Evolutionary conservation across 768 basidiomycete genomes (phyloP), one percentile per base, ranked within the genome.

Genomic region (Rhodotorula taiwanensis): DNA sequence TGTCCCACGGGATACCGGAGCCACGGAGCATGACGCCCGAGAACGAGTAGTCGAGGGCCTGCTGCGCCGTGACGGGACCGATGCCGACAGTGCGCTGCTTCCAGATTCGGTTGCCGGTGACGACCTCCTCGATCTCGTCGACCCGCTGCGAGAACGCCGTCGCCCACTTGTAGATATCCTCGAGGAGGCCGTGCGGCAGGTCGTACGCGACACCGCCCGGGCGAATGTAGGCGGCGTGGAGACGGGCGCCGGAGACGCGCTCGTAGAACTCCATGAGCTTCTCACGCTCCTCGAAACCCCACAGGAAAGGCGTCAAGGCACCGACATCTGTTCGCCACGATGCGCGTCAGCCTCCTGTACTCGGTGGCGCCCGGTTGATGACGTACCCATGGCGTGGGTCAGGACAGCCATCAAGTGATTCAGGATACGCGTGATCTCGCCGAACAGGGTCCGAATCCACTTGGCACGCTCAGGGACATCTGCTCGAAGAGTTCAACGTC

Each of bases 211-310:
- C 94, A 72, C 94, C 94, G 64, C 94, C 94, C 2, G 94, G 94
- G 64, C 94, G 87, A 52, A 97, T 87, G 75, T 97, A 99, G n/a
- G 94, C 94, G 9, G 91, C 85, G 73, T 99, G 94, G 72, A 99
- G 82, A 58, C 94, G 92, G 8, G 94, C 94, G 69, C 94, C 94
- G 14, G 93, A 97, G 44, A 98, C 94, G 60, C 94, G 91, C 78
- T 99, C 94, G 76, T 99, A 99, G 78, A 98, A 99, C 75, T 99
- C 94, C 94, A 98, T 98, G 67, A 98, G 84, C 80, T 99, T 99
- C 79, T 98, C 94, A 59, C 94, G 90, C 77, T 99, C 94, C 78
- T 98, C 94, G 81, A 98, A 98, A 72, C 94, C 94, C 92, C 94
- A 99, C 34, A 99, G 80, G 85, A 97, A 99, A 42, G 94, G 94